Evolutionary conservation across 2,329 filamentous ascomycete species (phyloP), one percentile per base, ranked within the genome.

Genomic region (Aspergillus costaricaensis): DNA sequence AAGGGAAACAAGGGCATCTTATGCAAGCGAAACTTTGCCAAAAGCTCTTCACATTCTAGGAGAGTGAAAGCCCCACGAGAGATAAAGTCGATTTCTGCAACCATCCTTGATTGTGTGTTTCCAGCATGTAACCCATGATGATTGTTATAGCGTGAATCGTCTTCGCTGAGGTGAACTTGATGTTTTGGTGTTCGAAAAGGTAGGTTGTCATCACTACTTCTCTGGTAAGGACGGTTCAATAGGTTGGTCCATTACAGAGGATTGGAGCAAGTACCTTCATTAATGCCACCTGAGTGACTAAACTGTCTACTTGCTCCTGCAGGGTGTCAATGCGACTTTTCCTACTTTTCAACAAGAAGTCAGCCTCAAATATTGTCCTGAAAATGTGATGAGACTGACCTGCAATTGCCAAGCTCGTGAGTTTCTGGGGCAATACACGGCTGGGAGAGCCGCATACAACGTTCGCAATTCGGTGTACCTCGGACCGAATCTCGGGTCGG

Each of bases 1-100:
- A 62, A 62, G 12, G 57, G 57, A 21, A 60, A 62, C 19, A 60
- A 43, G n/a, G 53, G 57, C 57, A 57, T 52, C 23, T 60, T 62
- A 12, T 41, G 44, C 7, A 14, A 21, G 12, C 57, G 57, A 19
- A 57, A 62, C n/a, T 57, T 60, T 10, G 17, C 39, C 17, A 60
- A 19, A 0, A 60, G 54, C 14, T 43, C 25, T 44, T 36, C 2
- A 53, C 12, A 48, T 25, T 51, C 49, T 25, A 44, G 17, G 17
- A 44, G 17, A 12, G 41, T 44, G 41, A 44, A 44, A 44, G 14
- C 10, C 4, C 41, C 41, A 21, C 41, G 41, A 44, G 41, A 44
- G 17, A 44, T 21, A 12, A 44, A 44, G 17, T 44, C 41, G 10
- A 19, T 9, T 17, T 44, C 41, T 5, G 41, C 5, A 19, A 21